Base-by-base conservation (phyloP, 257 asterid species). In the Parsonsia alboflavescens region DNA sequence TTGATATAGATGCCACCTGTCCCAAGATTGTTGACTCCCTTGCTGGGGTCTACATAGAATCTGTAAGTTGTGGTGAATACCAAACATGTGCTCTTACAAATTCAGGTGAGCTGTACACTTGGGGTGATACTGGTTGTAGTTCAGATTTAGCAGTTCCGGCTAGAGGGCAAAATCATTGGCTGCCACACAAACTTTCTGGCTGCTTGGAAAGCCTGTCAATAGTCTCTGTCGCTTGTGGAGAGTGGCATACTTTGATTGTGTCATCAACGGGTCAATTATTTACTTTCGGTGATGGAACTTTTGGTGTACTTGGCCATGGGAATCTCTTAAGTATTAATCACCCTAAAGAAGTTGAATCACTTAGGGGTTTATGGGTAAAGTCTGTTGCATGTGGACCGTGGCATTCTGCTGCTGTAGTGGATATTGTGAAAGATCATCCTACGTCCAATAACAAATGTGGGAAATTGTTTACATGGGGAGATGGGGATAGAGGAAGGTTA, bases 251-350 rank as follows among this genome's bases (percentile, higher is more conserved):
- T 0, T 84, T 85, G 53, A 80, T 84, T 68, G 77, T 86, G 39
- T 86, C 89, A 5, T 62, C 80, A 21, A 56, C 84, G 0, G 88
- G 89, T 57, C 74, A 76, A 41, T 61, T 86, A 30, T 86, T 77
- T 58, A 86, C 86, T 39, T 86, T 65, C 16, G 89, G 89, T 15
- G 88, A 83, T 67, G 89, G 89, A 48, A 86, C 83, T 66, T 86
- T 86, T 73, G 89, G 89, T 28, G 89, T 78, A 17, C 87, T 86
- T 71, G 89, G 89, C 48, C 89, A 86, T 76, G 88, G 88, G 22
- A 77, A 86, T 78, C 68, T 80, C 52, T 49, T 16, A 39, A 73
- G 82, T 73, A 75, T 78, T 66, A 75, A 82, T 63, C 80, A 75
- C 1, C 89, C 89, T 59, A 86, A 81, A 77, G 88, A 81, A 76